Conservation (phyloP, 2,329 filamentous ascomycete species). For the Diaporthe eres region DNA sequence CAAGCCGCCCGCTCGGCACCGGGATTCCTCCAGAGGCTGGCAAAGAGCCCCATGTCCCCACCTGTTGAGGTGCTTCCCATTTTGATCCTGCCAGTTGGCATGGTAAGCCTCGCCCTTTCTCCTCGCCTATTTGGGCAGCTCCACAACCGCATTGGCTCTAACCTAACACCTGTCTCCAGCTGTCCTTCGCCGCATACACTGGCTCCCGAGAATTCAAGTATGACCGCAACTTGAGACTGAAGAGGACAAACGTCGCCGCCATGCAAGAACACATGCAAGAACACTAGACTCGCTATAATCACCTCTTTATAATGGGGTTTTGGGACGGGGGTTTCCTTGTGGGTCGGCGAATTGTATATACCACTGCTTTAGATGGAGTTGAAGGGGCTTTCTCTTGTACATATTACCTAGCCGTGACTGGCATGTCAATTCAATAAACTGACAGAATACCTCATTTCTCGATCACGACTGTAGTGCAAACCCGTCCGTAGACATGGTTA, state of each 20-base stretch:
- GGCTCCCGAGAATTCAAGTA: slow-evolving; percentile 39
- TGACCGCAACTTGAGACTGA: slow-evolving; percentile 38
- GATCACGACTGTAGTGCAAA: too few species aligned
- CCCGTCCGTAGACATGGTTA: too few species aligned
- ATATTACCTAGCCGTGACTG: not conserved
- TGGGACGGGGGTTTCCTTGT: too few species aligned
- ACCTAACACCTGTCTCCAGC: not conserved
- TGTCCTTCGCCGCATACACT: slow-evolving; percentile 38
- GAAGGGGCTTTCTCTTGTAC: not conserved
- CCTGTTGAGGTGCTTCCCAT: slow-evolving; percentile 40
- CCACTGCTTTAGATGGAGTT: slow-evolving; percentile 28
- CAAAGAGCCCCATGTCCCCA: slow-evolving; percentile 39
- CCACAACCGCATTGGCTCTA: too few species aligned
- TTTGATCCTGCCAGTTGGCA: slow-evolving; percentile 37
- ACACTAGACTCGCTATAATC: not conserved
- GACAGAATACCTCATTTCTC: not conserved
- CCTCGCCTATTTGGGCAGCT: too few species aligned
- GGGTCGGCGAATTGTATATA: slow-evolving; percentile 22
- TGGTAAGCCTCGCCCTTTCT: too few species aligned
- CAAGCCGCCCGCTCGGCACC: slow-evolving; percentile 35
- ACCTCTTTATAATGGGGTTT: not conserved
- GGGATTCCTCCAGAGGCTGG: slow-evolving; percentile 32
- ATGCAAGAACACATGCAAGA: not conserved
- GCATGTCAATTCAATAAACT: not conserved
- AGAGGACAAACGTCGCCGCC: slow-evolving; percentile 37